Evolutionary conservation across 371 early-diverging fungal species (phyloP), one percentile per base, ranked within the genome.

Genomic region (Rhizomucor pusillus): DNA sequence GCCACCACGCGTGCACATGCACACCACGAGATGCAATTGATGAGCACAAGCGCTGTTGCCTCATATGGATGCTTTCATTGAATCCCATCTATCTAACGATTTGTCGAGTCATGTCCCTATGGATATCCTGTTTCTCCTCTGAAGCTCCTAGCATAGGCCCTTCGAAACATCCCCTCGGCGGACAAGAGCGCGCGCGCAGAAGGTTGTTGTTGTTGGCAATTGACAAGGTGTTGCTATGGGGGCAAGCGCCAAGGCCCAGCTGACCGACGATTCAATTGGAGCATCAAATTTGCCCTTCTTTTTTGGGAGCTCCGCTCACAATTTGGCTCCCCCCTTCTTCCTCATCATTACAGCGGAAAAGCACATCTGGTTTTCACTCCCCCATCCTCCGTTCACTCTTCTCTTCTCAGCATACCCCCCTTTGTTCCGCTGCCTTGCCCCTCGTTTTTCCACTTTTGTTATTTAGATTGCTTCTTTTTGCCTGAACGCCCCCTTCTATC

Each of bases 1-100:
- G 57, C 57, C 57, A 57, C 55, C 55, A 49, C 55, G 51, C 54
- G 50, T 50, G 43, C 54, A 54, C 50, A 59, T 43, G 50, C 19
- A 50, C 52, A 59, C 52, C 59, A 59, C 59, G 59, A 59, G 59
- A 52, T 48, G 53, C 43, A 44, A 41, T 41, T 14, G 41, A 19
- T 18, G 50, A 48, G 49, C 58, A 59, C 60, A 59, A 53, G 60
- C 23, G 41, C 10, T n/a, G 45, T 54, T 59, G 24, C 60, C 60
- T 43, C 41, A 54, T 54, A 59, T 59, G 54, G 60, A 12, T 24
- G 4, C 18, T 33, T 34, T 35, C 19, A 43, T 40, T 24, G 16
- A 19, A 12, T 19, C 14, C 44, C 14, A 44, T 23, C 44, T 23
- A 19, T 47, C 34, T 24, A 3, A 10, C n/a, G 11, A 11, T 25